Conservation (phyloP, 805 yeast species). For the Starmerella vaccinii region DNA sequence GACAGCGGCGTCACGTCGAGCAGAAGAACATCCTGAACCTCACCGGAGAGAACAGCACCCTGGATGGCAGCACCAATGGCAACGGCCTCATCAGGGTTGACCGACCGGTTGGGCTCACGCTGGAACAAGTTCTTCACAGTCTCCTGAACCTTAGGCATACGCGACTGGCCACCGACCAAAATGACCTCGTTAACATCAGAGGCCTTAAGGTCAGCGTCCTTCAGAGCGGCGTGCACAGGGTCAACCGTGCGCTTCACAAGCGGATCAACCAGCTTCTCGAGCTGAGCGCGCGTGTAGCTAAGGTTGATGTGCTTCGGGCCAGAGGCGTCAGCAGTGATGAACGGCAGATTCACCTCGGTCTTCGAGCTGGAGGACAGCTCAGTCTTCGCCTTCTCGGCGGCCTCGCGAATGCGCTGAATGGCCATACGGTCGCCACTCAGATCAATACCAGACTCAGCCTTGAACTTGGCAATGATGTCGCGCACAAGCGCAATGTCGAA, state of each 20-base stretch:
- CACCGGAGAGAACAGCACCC: slow-evolving; percentile 94
- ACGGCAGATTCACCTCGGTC: slow-evolving; percentile 72
- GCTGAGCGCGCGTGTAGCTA: slow-evolving; percentile 55
- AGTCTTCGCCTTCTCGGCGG: slow-evolving; percentile 82
- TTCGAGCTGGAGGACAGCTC: slow-evolving; percentile 65
- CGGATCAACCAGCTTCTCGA: slow-evolving; percentile 55
- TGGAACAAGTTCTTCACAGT: slow-evolving; percentile 69
- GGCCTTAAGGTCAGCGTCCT: slow-evolving; percentile 62
- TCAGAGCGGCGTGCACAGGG: slow-evolving; percentile 72
- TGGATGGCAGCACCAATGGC: slow-evolving; percentile 97
- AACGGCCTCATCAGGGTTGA: slow-evolving; percentile 91
- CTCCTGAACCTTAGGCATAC: slow-evolving; percentile 80
- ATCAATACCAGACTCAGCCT: slow-evolving; percentile 60
- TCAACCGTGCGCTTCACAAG: slow-evolving; percentile 62
- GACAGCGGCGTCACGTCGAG: slow-evolving; percentile 85
- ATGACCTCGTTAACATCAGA: slow-evolving; percentile 68
- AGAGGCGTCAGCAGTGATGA: slow-evolving; percentile 76
- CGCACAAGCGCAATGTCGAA: slow-evolving; percentile 81
- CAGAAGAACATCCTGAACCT: slow-evolving; percentile 80
- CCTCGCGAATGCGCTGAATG: slow-evolving; percentile 76
- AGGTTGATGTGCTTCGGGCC: slow-evolving; percentile 72
- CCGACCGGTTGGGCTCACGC: slow-evolving; percentile 78
- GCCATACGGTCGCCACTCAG: slow-evolving; percentile 60
- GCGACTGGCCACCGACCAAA: slow-evolving; percentile 83
- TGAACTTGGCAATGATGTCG: slow-evolving; percentile 68